These are phyloP conservation scores for Claviceps africana DNA, from an alignment of 2,329 filamentous ascomycete genomes.

Conservation along the genomic window DNA sequence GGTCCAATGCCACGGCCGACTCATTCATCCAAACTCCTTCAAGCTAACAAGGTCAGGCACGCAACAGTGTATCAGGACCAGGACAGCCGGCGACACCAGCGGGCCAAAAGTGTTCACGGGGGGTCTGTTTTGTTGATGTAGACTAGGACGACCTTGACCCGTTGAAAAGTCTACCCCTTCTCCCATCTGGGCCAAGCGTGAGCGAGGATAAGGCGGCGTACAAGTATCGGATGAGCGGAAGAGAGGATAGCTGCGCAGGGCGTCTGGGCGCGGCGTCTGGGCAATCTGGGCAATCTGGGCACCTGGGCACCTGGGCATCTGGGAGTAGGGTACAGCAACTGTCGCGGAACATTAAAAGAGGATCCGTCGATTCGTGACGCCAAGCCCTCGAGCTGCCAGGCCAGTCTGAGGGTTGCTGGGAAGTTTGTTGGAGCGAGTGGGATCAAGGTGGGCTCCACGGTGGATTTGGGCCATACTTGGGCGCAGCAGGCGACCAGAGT, in stretches of 20 bases:
- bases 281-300: not conserved
- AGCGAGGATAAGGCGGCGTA: slow-evolving; percentile 6
- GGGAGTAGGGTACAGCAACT: not conserved
- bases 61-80: slow-evolving; percentile 2
- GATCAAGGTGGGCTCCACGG: slow-evolving; percentile 1
- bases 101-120: slow-evolving; percentile 1
- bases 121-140: slow-evolving; percentile 1
- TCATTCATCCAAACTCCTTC: slow-evolving; percentile 3
- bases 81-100: slow-evolving; percentile 5
- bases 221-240: slow-evolving; percentile 4
- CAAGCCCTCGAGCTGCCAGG: not conserved
- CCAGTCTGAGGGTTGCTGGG: slow-evolving; percentile 1
- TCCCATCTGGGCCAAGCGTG: not conserved
- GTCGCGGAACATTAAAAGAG: slow-evolving; percentile 1
- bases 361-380: slow-evolving; percentile 1
- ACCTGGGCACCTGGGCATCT: not conserved
- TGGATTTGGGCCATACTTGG: slow-evolving; percentile 5
- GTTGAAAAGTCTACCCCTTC: slow-evolving; percentile 1
- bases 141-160: slow-evolving; percentile 1
- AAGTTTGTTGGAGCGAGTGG: slow-evolving; percentile 1
- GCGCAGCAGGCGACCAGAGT: not conserved
- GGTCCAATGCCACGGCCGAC: not conserved
- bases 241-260: not conserved
- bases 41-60: slow-evolving; percentile 5
- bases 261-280: not conserved